Base-by-base conservation (phyloP, 495 filamentous ascomycete genomes). In the Penicillium malachiteum region DNA sequence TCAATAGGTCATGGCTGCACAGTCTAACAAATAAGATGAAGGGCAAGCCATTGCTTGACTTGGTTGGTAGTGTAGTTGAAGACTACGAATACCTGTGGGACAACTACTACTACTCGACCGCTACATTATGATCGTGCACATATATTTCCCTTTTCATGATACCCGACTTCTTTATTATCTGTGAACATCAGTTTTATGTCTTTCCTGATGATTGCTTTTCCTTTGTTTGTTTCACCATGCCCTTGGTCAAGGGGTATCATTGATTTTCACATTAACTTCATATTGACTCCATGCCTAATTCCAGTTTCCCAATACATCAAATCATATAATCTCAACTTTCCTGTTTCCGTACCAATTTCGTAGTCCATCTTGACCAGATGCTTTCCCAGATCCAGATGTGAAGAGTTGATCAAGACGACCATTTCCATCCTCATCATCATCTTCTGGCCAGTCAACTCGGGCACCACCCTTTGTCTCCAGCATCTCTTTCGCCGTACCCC, bases 1-100 rank as follows among this genome's bases (percentile, higher is more conserved):
- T 13, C 21, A 42, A 52, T 55, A 87, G 84, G 64, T 71, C 78
- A 7, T 82, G 87, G 71, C 69, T 90, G 45, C 79, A 81, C 57
- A 74, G 75, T 31, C 42, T 87, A 16, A 85, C 89, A 3, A 71
- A 66, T 26, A 89, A 84, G 62, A 82, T 97, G 62, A 86, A 85
- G 60, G 80, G 81, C 41, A 88, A 88, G 63, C 87, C 88, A 44
- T 73, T 96, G 65, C 80, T 95, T 48, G 86, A 88, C 60, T 73
- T 97, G 60, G 76, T 97, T 13, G 85, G 83, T 1, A 91, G 86
- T 49, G 81, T 98, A 18, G 64, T 97, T 52, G 92, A 96, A 68
- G 95, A 98, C 66, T 97, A 97, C 63, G 90, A 95, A 67, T 97
- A 94, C 65, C 78, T 98, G 13, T 98, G 94, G 94, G 93, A 97